Evolutionary conservation across 352 stramenopile genomes (phyloP).

Genomic region (Globisporangium cylindrosporum): DNA sequence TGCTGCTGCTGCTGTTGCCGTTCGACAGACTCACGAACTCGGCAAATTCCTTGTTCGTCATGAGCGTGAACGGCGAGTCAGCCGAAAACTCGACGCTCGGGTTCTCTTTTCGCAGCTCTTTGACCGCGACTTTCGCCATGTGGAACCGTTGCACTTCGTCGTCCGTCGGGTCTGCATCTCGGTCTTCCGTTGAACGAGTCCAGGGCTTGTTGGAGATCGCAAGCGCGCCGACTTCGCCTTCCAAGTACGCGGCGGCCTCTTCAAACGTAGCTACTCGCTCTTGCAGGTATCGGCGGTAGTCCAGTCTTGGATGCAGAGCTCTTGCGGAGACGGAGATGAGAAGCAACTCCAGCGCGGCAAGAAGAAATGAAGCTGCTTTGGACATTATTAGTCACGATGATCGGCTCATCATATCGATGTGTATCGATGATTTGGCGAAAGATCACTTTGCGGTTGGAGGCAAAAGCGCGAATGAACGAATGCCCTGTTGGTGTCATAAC

Average conservation of each 20-base stretch:
- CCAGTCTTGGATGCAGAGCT: background rate
- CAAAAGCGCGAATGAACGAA: background rate
- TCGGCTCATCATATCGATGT: background rate
- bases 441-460: background rate
- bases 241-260: background rate
- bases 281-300: background rate
- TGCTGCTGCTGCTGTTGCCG: background rate
- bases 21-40: slow-evolving; percentile 33
- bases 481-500: background rate
- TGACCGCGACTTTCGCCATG: slow-evolving; percentile 43
- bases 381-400: background rate
- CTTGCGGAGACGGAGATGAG: background rate
- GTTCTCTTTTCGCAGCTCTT: slow-evolving; percentile 31
- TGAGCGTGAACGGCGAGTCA: slow-evolving; percentile 51
- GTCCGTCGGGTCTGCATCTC: background rate
- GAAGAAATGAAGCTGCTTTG: background rate
- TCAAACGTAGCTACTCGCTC: background rate
- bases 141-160: slow-evolving; percentile 34
- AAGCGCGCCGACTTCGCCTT: background rate
- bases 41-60: slow-evolving; percentile 52
- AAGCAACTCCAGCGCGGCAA: background rate
- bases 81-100: slow-evolving; percentile 45
- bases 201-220: background rate
- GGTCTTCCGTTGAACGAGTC: background rate
- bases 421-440: background rate